Evolutionary conservation across 768 basidiomycete genomes (phyloP), one percentile per base, ranked within the genome.

Genomic region (Mycena rebaudengoi): DNA sequence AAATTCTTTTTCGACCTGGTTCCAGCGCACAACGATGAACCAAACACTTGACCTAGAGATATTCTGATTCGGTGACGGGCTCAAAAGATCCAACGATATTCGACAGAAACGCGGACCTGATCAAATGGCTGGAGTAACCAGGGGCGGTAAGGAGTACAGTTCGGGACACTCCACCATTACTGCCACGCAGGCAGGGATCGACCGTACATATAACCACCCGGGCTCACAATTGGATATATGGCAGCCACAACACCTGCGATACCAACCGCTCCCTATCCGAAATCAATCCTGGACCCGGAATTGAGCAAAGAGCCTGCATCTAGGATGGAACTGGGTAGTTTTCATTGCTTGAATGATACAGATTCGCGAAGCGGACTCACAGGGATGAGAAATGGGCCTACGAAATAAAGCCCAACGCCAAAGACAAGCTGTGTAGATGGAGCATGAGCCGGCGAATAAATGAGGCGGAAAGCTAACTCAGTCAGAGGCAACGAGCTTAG

Each of bases 121-220:
- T 91, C 89, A 60, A 91, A 91, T 0, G 85, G 82, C 10, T 80
- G 73, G 4, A 91, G 74, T 4, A 91, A 67, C 88, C 90, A 90
- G 1, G 88, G 89, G 18, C 74, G 74, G 5, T 82, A 79, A 14
- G 80, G 73, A 5, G 69, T 67, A 58, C 87, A 88, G 61, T 84
- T 76, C 0, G 67, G 49, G 0, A 86, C 88, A 29, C 77, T 83
- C 0, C 87, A 85, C 86, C 87, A 88, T 0, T 88, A 83, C 46
- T 87, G 83, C 89, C 89, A 91, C 0, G 86, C 79, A 0, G 91
- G 85, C 7, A 91, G 73, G 0, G 90, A 87, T 25, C 89, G 79
- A 0, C 86, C 89, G 64, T 82, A 87, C 7, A 88, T 87, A 70
- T 91, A 89, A 0, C 89, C 88, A 21, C 90, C 89, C 0, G 88